Evolutionary conservation across 73 alveolate species (phyloP).

Genomic region (Tetrahymena borealis): DNA sequence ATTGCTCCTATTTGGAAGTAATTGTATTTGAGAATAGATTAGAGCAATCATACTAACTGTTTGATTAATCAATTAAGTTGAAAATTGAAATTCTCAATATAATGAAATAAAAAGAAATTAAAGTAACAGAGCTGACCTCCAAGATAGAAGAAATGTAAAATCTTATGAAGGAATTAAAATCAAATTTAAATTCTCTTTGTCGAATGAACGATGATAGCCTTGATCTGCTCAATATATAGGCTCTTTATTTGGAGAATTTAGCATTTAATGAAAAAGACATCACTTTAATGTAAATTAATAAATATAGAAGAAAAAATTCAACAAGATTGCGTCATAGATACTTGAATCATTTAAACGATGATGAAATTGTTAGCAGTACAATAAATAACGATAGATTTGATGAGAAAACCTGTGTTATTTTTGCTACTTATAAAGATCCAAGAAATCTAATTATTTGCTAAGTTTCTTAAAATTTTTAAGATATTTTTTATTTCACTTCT

Average conservation of each 20-base stretch:
- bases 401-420: not conserved
- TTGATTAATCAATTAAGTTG: not conserved
- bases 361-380: not conserved
- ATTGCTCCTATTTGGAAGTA: not conserved
- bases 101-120: not conserved
- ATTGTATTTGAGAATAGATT: not conserved
- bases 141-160: not conserved
- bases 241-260: not conserved
- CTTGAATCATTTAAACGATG: not conserved
- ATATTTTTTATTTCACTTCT: not conserved
- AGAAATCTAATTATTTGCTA: not conserved
- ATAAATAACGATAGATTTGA: not conserved
- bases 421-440: not conserved
- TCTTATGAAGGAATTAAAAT: not conserved
- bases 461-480: not conserved
- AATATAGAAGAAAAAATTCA: not conserved
- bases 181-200: not conserved
- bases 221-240: not conserved
- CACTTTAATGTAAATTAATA: not conserved
- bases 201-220: not conserved
- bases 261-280: not conserved
- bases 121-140: not conserved
- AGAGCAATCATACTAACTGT: not conserved
- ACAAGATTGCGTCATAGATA: not conserved
- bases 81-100: not conserved